phyloP scores from a whole-genome alignment of 768 basidiomycete species.

The Gymnopilus dilepis region DNA sequence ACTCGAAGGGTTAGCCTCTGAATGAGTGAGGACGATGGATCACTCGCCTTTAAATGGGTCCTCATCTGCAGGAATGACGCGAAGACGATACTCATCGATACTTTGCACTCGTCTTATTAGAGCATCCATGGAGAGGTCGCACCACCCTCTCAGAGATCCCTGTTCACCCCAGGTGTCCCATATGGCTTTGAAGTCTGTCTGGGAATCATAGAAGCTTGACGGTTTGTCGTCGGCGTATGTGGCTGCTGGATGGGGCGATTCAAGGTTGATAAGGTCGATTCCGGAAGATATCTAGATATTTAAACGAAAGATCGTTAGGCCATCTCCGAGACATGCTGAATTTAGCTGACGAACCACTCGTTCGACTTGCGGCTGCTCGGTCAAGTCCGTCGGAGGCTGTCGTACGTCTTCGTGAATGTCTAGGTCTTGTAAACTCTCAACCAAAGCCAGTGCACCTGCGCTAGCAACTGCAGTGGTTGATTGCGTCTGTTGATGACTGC shows the following conservation, averaged over 20 bases:
- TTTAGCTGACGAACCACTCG: slow-evolving; percentile 12
- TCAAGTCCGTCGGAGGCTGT: not conserved
- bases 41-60: slow-evolving; percentile 64
- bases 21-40: not conserved
- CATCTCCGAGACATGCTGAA: not conserved
- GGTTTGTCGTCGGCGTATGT: slow-evolving; percentile 30
- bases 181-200: slow-evolving; percentile 50
- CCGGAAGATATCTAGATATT: slow-evolving; percentile 34
- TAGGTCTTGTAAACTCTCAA: slow-evolving; percentile 24
- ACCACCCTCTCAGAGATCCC: slow-evolving; percentile 69
- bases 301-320: not conserved
- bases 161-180: slow-evolving; percentile 60
- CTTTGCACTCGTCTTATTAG: slow-evolving; percentile 60
- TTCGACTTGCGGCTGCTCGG: not conserved
- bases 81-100: slow-evolving; percentile 45
- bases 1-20: slow-evolving; percentile 17
- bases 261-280: slow-evolving; percentile 73
- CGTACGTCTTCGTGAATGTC: slow-evolving; percentile 1
- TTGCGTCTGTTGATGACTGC: slow-evolving; percentile 21
- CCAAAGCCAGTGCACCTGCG: slow-evolving; percentile 53
- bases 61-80: slow-evolving; percentile 57
- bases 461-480: slow-evolving; percentile 29
- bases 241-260: slow-evolving; percentile 70
- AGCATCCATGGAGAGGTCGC: slow-evolving; percentile 56
- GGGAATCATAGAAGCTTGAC: slow-evolving; percentile 6